A percentile compares a stretch with the other conserved stretches of the same genome.
These are phyloP conservation scores for Tilletia setariae DNA, from an alignment of 1,284 basidiomycete species.

Conservation along the genomic window DNA sequence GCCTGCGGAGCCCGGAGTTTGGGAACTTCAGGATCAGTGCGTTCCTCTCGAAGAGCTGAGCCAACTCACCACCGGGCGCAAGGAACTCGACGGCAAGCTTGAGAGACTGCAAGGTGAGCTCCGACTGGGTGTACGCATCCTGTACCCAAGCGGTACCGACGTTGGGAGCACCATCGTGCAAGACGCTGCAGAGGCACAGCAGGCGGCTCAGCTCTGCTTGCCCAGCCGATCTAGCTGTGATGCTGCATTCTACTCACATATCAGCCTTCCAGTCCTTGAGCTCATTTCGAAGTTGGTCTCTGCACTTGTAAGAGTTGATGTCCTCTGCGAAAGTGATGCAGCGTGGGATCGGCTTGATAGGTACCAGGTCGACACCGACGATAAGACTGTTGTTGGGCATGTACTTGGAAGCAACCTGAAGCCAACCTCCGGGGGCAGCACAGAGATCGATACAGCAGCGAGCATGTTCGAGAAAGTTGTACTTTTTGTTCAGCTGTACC, in stretches of 20 bases:
- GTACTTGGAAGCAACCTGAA: conserved; percentile 96
- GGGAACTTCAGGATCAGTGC: neutral
- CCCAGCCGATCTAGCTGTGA: neutral
- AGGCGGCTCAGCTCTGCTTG: too few species aligned
- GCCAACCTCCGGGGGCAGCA: conserved; percentile 98
- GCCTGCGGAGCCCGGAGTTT: conserved; percentile 57
- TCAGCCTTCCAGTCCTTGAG: conserved; percentile 99
- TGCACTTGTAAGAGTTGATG: conserved; percentile 88
- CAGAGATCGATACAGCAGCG: conserved; percentile 97
- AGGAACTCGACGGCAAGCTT: conserved; percentile 97
- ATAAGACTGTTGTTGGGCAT: conserved; percentile 95
- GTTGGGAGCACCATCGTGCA: conserved; percentile 99
- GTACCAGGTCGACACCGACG: conserved; percentile 91
- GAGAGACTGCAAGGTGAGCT: conserved; percentile 91
- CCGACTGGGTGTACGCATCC: conserved; percentile 95
- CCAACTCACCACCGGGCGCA: conserved; percentile 64
- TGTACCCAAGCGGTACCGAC: conserved; percentile 99
- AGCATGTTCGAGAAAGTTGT: conserved; percentile 81
- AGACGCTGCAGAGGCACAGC: conserved; percentile 59
- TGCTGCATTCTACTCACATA: conserved; percentile 57
- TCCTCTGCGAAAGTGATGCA: conserved; percentile 90
- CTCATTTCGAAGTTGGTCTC: conserved; percentile 78
- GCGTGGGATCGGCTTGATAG: conserved; percentile 92
- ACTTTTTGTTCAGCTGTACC: conserved; percentile 98
- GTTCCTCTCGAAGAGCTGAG: too few species aligned